Base-by-base conservation (phyloP, 306 rosid genomes). In the Cucurbita moschata region DNA sequence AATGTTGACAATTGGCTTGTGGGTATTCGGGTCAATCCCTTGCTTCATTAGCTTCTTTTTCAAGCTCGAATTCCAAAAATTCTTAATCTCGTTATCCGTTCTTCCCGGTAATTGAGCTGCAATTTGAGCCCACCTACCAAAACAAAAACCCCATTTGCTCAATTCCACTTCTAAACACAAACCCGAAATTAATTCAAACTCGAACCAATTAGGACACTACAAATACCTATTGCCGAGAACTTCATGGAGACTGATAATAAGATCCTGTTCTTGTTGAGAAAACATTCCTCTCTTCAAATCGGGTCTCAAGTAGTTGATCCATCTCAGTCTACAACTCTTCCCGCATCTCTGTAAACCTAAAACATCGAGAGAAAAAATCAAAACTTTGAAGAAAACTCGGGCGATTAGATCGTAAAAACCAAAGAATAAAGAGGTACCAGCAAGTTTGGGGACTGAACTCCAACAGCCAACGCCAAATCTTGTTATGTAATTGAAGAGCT, bases 101-200 rank as follows among this genome's bases (percentile, higher is more conserved):
- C 99, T 91, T 62, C 99, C 97, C 0, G 99, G 99, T 63, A 91
- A 84, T 63, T 91, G 99, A 40, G 99, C 92, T 15, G 99, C 97
- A 75, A 94, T 94, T 73, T 94, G 99, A 23, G 99, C 99, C 99
- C 99, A 94, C 84, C 98, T 94, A 79, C 62, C 51, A 43, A n/a
- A 51, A 18, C 10, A 10, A 38, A 9, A 10, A 37, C 8, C 39
- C 81, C 47, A 71, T 44, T 39, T n/a, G 2, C 19, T 40, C 2
- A 4, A 65, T 39, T 16, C 4, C 1, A 16, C 8, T 40, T 43
- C 19, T 1, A 37, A 63, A 15, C n/a, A 61, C 5, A 4, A 43
- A 40, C 51, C 16, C 35, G 4, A 1, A 2, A 30, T 1, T 30
- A 30, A 30, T 3, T 2, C 35, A 1, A 40, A n/a, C 55, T 65